phyloP scores from a whole-genome alignment of 2,329 filamentous ascomycete species.

The Aspergillus sergii region DNA sequence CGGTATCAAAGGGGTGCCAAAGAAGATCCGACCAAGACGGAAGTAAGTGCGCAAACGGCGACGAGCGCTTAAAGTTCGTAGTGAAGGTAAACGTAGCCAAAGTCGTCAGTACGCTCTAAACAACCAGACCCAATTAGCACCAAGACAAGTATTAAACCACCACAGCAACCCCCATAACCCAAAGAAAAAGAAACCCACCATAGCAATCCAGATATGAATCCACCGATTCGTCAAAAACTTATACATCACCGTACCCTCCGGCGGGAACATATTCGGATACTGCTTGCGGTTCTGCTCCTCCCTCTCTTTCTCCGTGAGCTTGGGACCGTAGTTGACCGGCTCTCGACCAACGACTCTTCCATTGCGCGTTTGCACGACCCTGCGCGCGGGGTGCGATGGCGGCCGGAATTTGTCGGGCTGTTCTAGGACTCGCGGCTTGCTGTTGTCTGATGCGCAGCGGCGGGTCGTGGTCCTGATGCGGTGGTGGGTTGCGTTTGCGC shows the following conservation, averaged over 20 bases:
- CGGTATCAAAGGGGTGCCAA: constrained; percentile 68
- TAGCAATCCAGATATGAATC: constrained; percentile 80
- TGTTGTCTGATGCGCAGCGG: constrained; percentile 32
- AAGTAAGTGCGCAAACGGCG: constrained; percentile 77
- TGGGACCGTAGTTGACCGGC: constrained; percentile 74
- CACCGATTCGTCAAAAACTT: constrained; percentile 78
- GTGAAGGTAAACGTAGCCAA: constrained; percentile 74
- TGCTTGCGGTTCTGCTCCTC: constrained; percentile 67
- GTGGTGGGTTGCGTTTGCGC: constrained; percentile 17
- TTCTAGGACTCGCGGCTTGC: constrained; percentile 72
- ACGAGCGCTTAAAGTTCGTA: constrained; percentile 76
- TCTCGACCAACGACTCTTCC: constrained; percentile 26
- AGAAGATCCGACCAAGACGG: constrained; percentile 71
- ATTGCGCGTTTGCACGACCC: constrained; percentile 55
- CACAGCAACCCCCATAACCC: background rate
- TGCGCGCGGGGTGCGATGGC: constrained; percentile 79
- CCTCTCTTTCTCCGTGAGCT: constrained; percentile 66
- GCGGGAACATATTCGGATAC: constrained; percentile 89
- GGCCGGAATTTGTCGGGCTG: constrained; percentile 90
- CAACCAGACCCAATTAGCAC: background rate
- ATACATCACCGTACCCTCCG: constrained; percentile 77
- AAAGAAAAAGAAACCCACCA: constrained; percentile 56
- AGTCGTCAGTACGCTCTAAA: constrained; percentile 65
- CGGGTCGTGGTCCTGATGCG: constrained; percentile 15
- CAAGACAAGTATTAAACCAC: background rate